These are phyloP conservation scores for Saturnispora quitensis DNA, from an alignment of 805 yeast species.

Conservation along the genomic window DNA sequence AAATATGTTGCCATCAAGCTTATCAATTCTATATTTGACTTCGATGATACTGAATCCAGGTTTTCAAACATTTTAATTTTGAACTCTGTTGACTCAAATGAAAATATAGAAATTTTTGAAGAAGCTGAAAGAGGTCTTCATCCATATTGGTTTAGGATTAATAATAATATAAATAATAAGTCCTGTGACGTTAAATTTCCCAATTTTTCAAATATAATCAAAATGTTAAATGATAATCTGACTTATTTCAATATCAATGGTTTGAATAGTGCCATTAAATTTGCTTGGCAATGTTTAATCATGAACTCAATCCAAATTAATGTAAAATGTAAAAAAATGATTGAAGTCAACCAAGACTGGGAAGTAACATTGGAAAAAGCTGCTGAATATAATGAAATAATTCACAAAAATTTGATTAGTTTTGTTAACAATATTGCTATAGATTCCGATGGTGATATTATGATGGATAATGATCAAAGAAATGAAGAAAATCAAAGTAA, in stretches of 20 bases:
- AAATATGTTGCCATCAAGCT: conserved; percentile 60
- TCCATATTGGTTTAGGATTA: conserved; percentile 67
- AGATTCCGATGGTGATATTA: conserved; percentile 15
- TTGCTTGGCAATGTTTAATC: conserved; percentile 49
- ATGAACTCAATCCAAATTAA: conserved; percentile 52
- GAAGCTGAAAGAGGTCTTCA: conserved; percentile 74
- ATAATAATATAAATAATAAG: not conserved
- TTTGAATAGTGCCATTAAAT: conserved; percentile 36
- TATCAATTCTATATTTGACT: conserved; percentile 54
- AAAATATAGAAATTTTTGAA: conserved; percentile 39
- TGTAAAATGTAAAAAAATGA: conserved; percentile 33
- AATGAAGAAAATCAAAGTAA: not conserved
- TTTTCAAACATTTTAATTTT: conserved; percentile 54
- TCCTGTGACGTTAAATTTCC: conserved; percentile 39
- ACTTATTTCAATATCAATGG: conserved; percentile 7
- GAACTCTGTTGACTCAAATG: conserved; percentile 32
- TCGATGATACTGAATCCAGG: conserved; percentile 60
- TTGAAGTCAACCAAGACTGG: conserved; percentile 72
- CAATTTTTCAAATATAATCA: conserved; percentile 32
- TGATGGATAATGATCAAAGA: conserved; percentile 4
- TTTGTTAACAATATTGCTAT: conserved; percentile 11
- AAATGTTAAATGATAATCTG: conserved; percentile 24
- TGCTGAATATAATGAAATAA: conserved; percentile 48
- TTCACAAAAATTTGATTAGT: conserved; percentile 26
- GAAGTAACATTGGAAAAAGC: conserved; percentile 58